Conservation (phyloP, 306 rosid genomes). For the Biancaea sappan region DNA sequence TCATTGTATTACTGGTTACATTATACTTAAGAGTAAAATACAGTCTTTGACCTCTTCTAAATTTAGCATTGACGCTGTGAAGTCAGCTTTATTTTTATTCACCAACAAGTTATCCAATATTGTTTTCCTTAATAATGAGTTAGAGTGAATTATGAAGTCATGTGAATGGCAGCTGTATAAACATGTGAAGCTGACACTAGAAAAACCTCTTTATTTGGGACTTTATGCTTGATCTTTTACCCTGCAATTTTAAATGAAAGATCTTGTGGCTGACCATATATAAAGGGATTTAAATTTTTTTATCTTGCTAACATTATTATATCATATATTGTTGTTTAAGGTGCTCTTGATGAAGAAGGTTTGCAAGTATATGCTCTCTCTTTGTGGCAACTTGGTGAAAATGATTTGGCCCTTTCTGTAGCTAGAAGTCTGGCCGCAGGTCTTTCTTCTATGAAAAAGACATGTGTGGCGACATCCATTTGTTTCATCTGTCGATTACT, state of each 20-base stretch:
- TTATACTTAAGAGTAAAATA: background rate
- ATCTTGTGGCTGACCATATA: conserved; percentile 25
- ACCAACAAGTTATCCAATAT: background rate
- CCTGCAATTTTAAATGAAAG: background rate
- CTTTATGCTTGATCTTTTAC: conserved; percentile 13
- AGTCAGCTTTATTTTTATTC: background rate
- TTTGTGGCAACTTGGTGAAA: conserved; percentile 77
- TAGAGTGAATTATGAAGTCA: conserved; percentile 9
- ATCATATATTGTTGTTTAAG: conserved; percentile 53
- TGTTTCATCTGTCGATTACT: conserved; percentile 75
- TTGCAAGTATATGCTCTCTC: conserved; percentile 81
- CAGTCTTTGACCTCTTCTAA: background rate
- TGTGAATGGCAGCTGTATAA: conserved; percentile 15
- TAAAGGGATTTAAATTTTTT: conserved; percentile 2
- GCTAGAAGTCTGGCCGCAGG: conserved; percentile 58
- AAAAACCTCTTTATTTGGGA: conserved; percentile 14
- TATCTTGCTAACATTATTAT: conserved; percentile 28
- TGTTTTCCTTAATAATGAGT: background rate
- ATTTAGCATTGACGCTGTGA: background rate
- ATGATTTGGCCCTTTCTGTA: conserved; percentile 62
- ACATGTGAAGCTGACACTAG: conserved; percentile 13
- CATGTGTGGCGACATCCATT: conserved; percentile 52
- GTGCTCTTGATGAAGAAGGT: conserved; percentile 71
- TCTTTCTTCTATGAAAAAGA: conserved; percentile 62
- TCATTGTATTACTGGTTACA: conserved; percentile 5